phyloP scores from a whole-genome alignment of 306 rosid species.

The Lathyrus oleraceus region DNA sequence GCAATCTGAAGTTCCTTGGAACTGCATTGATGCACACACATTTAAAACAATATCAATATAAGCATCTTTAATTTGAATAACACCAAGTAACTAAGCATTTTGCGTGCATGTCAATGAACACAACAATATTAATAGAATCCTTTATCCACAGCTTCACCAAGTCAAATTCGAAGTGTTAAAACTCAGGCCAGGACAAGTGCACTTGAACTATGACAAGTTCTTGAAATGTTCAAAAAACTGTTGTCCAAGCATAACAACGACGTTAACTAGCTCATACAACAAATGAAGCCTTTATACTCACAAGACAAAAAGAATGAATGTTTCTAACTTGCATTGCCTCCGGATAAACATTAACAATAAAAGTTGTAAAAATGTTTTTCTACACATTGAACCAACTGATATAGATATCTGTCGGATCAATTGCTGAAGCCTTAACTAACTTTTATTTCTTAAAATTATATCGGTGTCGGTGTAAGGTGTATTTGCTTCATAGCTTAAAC shows the following conservation, averaged over 20 bases:
- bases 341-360: neutral
- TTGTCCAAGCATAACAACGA: neutral
- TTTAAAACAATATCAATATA: neutral
- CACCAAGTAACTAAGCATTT: neutral
- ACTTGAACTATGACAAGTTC: neutral
- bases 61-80: neutral
- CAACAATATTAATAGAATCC: neutral
- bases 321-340: neutral
- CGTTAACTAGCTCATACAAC: neutral
- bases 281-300: neutral
- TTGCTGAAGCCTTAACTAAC: neutral
- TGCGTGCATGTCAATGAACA: neutral
- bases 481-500: neutral
- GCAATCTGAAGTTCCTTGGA: constrained; percentile 98
- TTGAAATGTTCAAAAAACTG: neutral
- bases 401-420: no score
- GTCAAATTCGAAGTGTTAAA: neutral
- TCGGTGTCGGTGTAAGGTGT: neutral
- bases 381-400: neutral
- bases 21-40: constrained; percentile 55
- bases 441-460: neutral
- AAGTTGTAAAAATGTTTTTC: neutral
- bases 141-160: neutral
- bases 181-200: neutral
- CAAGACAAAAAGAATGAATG: neutral